These are phyloP conservation scores for Rosa persica DNA, from an alignment of 306 rosid genomes.

Conservation along the genomic window DNA sequence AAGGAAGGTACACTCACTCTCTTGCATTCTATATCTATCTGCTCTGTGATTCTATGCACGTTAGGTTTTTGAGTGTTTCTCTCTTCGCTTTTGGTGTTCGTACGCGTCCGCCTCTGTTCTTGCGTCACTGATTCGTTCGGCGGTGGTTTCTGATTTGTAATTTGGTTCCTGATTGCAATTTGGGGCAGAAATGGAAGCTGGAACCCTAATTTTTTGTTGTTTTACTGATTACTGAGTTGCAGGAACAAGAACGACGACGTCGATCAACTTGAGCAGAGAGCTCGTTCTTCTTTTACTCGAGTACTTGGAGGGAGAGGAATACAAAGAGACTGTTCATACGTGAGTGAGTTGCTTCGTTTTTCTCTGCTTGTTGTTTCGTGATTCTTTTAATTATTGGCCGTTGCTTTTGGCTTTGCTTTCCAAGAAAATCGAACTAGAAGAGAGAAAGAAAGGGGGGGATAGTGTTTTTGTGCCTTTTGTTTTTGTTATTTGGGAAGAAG, in stretches of 20 bases:
- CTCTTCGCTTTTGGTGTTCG: neutral
- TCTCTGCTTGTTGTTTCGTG: neutral
- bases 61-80: neutral
- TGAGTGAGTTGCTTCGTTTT: slow-evolving; percentile 29
- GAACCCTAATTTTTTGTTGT: slow-evolving; percentile 2
- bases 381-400: neutral
- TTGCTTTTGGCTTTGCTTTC: neutral
- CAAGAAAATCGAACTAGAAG: neutral
- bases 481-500: neutral
- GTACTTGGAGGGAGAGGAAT: slow-evolving; percentile 74
- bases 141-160: neutral
- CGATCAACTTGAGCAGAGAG: slow-evolving; percentile 50
- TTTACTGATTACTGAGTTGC: neutral
- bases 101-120: neutral
- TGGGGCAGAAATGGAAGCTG: neutral
- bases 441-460: neutral
- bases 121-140: neutral
- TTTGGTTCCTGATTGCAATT: neutral
- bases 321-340: slow-evolving; percentile 81
- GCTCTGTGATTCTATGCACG: neutral
- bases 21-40: neutral
- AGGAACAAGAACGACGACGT: slow-evolving; percentile 41
- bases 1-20: neutral
- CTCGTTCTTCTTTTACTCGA: slow-evolving; percentile 76
- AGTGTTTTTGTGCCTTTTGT: neutral